A percentile compares a stretch with the other conserved stretches of the same genome.
phyloP scores from a whole-genome alignment of 345 rosid species.

The Linum usitatissimum region DNA sequence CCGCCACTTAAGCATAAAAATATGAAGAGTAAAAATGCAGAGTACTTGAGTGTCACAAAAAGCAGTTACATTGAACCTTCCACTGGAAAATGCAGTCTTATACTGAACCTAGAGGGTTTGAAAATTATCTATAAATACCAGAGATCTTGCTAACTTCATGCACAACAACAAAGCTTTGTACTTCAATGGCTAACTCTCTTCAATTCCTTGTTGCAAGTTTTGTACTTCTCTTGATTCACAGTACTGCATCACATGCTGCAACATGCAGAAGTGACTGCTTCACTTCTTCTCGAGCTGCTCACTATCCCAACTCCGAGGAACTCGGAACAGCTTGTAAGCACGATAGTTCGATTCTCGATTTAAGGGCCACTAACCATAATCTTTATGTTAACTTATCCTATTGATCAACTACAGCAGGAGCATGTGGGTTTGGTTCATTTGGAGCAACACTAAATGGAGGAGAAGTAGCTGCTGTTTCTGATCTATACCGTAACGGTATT shows the following conservation, averaged over 20 bases:
- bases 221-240: conserved; percentile 14
- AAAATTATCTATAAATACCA: conserved; percentile 32
- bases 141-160: conserved; percentile 12
- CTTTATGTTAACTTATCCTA: no score
- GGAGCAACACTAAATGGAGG: conserved; percentile 59
- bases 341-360: neutral
- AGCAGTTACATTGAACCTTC: conserved; percentile 3
- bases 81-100: neutral
- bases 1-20: no score
- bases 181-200: conserved; percentile 30
- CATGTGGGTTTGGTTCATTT: conserved; percentile 55
- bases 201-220: conserved; percentile 12
- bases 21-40: no score
- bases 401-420: conserved; percentile 32
- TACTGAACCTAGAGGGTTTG: neutral
- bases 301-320: conserved; percentile 42
- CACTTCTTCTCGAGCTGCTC: conserved; percentile 39
- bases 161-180: conserved; percentile 13
- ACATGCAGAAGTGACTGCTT: conserved; percentile 44
- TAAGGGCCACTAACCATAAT: neutral
- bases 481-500: conserved; percentile 46
- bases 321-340: conserved; percentile 48
- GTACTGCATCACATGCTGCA: conserved; percentile 28
- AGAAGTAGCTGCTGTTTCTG: conserved; percentile 54
- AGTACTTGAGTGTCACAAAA: neutral